phyloP scores from a whole-genome alignment of 352 stramenopile genomes.

The Globisporangium recalcitrans region DNA sequence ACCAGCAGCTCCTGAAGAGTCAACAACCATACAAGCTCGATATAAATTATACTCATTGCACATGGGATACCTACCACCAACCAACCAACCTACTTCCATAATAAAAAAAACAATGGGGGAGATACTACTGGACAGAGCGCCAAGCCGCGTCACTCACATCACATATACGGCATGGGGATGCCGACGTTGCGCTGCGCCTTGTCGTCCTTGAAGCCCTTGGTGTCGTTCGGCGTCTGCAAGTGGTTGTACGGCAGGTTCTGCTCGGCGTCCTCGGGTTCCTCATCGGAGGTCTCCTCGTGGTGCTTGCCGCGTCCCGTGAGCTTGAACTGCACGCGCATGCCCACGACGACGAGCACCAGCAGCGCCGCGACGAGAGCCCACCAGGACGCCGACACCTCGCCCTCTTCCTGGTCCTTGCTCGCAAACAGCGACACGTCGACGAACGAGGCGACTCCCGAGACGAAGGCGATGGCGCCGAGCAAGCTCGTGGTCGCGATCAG shows the following conservation, averaged over 20 bases:
- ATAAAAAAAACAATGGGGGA: not conserved
- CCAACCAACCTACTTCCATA: not conserved
- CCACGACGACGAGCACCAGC: not conserved
- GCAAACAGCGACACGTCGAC: not conserved
- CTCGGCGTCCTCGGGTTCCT: slow-evolving; percentile 28
- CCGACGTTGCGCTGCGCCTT: not conserved
- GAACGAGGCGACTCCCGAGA: not conserved
- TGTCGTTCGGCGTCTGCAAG: not conserved
- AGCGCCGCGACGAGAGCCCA: not conserved
- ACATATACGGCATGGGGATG: not conserved
- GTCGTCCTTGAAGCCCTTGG: not conserved
- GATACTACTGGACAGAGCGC: not conserved
- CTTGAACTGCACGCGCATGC: slow-evolving; percentile 9
- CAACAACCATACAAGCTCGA: too few species aligned
- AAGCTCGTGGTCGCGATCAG: not conserved
- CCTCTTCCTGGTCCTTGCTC: not conserved
- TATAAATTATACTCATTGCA: slow-evolving; percentile 2
- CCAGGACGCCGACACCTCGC: not conserved
- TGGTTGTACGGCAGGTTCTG: slow-evolving; percentile 3
- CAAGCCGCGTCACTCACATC: not conserved
- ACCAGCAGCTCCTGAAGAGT: too few species aligned
- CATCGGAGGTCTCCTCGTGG: slow-evolving; percentile 22
- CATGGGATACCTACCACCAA: not conserved
- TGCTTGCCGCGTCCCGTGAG: slow-evolving; percentile 28
- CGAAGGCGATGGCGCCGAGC: not conserved